phyloP scores from a whole-genome alignment of 2,329 filamentous ascomycete genomes.

The Iodosphaeria phyllophila region DNA sequence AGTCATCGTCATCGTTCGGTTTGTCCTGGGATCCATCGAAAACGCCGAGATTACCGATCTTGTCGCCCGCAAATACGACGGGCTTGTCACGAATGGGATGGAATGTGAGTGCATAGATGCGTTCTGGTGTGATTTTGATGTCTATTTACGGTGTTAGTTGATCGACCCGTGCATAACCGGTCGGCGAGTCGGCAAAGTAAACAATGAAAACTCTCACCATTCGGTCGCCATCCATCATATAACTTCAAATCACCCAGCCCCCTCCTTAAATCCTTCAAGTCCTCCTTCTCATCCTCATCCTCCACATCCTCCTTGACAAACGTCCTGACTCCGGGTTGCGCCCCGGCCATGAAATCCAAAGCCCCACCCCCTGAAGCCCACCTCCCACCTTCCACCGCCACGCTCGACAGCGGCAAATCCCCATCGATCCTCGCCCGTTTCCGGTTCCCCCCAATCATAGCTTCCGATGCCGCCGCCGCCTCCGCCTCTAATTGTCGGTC shows the following conservation, averaged over 20 bases:
- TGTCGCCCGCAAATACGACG: slow-evolving; percentile 84
- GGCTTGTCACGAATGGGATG: slow-evolving; percentile 77
- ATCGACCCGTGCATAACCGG: no score
- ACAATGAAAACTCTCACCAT: slow-evolving; percentile 29
- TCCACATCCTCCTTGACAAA: slow-evolving; percentile 73
- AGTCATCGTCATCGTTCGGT: slow-evolving; percentile 33
- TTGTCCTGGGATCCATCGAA: slow-evolving; percentile 69
- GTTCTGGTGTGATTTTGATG: slow-evolving; percentile 79
- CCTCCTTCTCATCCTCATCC: slow-evolving; percentile 62
- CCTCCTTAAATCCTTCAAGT: slow-evolving; percentile 52
- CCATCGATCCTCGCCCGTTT: slow-evolving; percentile 38
- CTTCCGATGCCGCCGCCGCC: slow-evolving; percentile 28
- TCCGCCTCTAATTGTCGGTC: slow-evolving; percentile 23
- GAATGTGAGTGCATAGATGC: slow-evolving; percentile 73
- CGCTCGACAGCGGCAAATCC: slow-evolving; percentile 53
- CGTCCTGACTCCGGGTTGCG: slow-evolving; percentile 65
- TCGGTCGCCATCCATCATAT: slow-evolving; percentile 72
- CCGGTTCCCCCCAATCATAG: slow-evolving; percentile 20
- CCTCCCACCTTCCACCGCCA: slow-evolving; percentile 62
- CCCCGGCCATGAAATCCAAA: slow-evolving; percentile 42
- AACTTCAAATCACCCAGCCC: slow-evolving; percentile 61
- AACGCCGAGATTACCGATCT: slow-evolving; percentile 75
- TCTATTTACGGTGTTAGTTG: slow-evolving; percentile 25
- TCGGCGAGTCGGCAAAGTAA: background rate
- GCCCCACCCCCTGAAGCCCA: slow-evolving; percentile 52